A percentile compares a stretch with the other conserved stretches of the same genome.
Conservation (phyloP, 768 basidiomycete genomes). For the Pleurotus sapidus region DNA sequence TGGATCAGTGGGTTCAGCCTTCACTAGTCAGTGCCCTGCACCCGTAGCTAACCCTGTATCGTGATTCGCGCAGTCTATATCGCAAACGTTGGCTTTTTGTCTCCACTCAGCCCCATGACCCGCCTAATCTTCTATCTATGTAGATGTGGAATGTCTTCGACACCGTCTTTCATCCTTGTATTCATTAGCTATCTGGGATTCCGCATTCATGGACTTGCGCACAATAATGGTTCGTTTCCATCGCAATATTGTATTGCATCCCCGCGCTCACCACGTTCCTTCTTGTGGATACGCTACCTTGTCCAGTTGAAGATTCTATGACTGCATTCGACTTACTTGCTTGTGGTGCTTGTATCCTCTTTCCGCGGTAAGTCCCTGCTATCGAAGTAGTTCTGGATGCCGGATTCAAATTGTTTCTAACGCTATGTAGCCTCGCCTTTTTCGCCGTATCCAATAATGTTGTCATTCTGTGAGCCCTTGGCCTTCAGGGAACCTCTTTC, state of each 20-base stretch:
- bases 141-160: conserved; percentile 94
- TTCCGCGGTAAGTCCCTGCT: conserved; percentile 57
- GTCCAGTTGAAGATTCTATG: conserved; percentile 44
- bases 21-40: neutral
- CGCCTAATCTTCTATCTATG: conserved; percentile 1
- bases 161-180: conserved; percentile 67
- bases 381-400: too few relatives aligned
- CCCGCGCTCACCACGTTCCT: neutral
- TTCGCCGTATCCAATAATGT: conserved; percentile 79
- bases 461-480: conserved; percentile 59
- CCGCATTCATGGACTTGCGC: conserved; percentile 59
- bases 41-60: neutral
- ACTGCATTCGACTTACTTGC: conserved; percentile 82
- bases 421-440: conserved; percentile 59
- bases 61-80: conserved; percentile 59
- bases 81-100: conserved; percentile 57
- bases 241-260: conserved; percentile 9
- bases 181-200: conserved; percentile 67
- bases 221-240: conserved; percentile 43
- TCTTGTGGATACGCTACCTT: neutral
- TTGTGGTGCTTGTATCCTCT: conserved; percentile 81
- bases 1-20: conserved; percentile 64
- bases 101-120: neutral
- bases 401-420: neutral
- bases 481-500: neutral